A percentile compares a stretch with the other conserved stretches of the same genome.
Conservation (phyloP, 257 asterid genomes). For the Echium plantagineum region DNA sequence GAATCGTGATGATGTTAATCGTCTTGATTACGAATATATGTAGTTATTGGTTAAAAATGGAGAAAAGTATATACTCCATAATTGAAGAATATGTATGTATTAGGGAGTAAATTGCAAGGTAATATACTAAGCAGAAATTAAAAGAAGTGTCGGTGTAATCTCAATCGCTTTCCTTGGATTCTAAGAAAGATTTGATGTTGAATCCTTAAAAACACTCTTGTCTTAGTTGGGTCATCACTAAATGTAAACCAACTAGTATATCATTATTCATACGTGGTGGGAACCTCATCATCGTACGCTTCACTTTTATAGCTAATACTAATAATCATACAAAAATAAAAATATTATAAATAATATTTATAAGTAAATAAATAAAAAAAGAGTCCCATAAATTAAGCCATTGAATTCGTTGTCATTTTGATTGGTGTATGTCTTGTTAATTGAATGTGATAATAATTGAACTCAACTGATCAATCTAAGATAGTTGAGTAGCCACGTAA, state of each 20-base stretch:
- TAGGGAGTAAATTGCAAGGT: not conserved
- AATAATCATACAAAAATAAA: no score
- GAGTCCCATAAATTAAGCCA: not conserved
- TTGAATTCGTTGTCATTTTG: not conserved
- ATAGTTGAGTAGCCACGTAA: not conserved
- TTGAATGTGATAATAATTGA: not conserved
- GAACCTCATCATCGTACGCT: constrained; percentile 6
- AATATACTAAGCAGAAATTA: not conserved
- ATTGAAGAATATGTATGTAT: no score
- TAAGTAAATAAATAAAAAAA: no score
- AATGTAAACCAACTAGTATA: constrained; percentile 2
- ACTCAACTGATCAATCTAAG: not conserved
- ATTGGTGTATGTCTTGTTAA: not conserved
- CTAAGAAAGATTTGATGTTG: constrained; percentile 33
- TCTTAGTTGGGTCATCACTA: constrained; percentile 11
- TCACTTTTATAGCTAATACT: not conserved
- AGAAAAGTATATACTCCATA: no score
- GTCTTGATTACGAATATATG: no score
- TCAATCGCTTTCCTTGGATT: constrained; percentile 33
- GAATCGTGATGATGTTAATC: no score
- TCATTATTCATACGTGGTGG: constrained; percentile 10
- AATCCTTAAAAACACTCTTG: constrained; percentile 7
- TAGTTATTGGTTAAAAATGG: no score
- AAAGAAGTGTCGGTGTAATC: constrained; percentile 22
- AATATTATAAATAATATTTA: no score